Evolutionary conservation across 805 yeast genomes (phyloP).

Genomic region (Candida wancherniae): DNA sequence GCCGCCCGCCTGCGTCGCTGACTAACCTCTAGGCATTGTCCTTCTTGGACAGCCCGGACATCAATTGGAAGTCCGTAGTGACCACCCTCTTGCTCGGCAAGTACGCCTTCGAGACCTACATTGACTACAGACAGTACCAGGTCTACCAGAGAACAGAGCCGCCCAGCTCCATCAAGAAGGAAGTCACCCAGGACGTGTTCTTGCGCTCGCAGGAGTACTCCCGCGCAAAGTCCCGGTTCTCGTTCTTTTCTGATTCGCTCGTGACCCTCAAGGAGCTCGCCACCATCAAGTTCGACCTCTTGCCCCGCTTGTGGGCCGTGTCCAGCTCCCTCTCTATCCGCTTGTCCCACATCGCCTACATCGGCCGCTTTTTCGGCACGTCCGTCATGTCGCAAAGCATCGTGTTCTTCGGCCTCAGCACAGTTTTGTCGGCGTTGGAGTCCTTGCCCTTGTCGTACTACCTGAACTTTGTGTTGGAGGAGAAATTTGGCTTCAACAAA

Average conservation of each 20-base stretch:
- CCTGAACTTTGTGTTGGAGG: constrained; percentile 83
- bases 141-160: constrained; percentile 51
- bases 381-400: constrained; percentile 64
- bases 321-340: constrained; percentile 59
- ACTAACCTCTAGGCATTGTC: constrained; percentile 40
- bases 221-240: constrained; percentile 69
- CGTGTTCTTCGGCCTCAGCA: constrained; percentile 49
- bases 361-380: constrained; percentile 44
- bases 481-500: constrained; percentile 90
- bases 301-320: constrained; percentile 35
- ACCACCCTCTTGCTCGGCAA: constrained; percentile 72
- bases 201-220: constrained; percentile 74
- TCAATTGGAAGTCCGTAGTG: constrained; percentile 78
- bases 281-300: constrained; percentile 53
- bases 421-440: constrained; percentile 49
- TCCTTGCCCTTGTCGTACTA: constrained; percentile 71
- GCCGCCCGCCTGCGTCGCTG: neutral
- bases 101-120: constrained; percentile 67
- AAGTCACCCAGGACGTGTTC: constrained; percentile 69
- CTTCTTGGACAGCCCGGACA: constrained; percentile 58
- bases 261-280: constrained; percentile 52
- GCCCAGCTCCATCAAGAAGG: constrained; percentile 65
- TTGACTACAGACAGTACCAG: constrained; percentile 72
- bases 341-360: constrained; percentile 34
- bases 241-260: constrained; percentile 50